Base-by-base conservation (phyloP, 805 yeast species). In the Metschnikowia santaceciliae region DNA sequence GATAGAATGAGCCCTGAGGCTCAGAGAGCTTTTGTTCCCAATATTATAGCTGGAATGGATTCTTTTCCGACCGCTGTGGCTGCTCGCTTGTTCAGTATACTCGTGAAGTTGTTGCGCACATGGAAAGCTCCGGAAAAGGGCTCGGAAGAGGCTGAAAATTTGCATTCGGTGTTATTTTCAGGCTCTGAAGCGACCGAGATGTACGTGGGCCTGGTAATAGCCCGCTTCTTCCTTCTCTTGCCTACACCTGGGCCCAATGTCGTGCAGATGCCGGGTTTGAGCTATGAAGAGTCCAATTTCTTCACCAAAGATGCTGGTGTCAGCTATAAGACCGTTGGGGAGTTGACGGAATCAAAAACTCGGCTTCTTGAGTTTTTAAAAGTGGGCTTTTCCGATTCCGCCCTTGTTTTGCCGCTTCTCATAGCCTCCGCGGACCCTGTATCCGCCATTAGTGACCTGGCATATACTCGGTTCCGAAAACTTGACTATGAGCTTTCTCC, bases 221-320 rank as follows among this genome's bases (percentile, higher is more conserved):
- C 81, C 8, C 76, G 80, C 48, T 77, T 88, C 53, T 77, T 88
- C 62, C 57, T 88, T 44, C 65, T 88, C 33, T 69, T 69, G 41
- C 83, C 90, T 1, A 61, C 49, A 34, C 42, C 61, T 0, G 41
- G 55, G 6, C 50, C 57, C 50, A 64, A 39, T 63, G 75, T 46
- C 53, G 66, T 49, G 49, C 63, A 52, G 59, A 75, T 81, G 51
- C 90, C 92, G 0, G 96, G 96, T 0, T 67, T 90, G 47, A 71
- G 84, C 13, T 64, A 73, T 0, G 62, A 62, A 0, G 90, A 86
- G 39, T 76, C 79, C 17, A 63, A 79, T 0, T 88, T 84, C 57
- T 80, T 89, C 57, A 84, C 89, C 0, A 76, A 75, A 48, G 80
- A 80, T 54, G 89, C 92, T 2, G 92, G 91, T 26, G 79, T 83